Conservation (phyloP, 2,329 filamentous ascomycete species). For the Mycosphaerella sp. region DNA sequence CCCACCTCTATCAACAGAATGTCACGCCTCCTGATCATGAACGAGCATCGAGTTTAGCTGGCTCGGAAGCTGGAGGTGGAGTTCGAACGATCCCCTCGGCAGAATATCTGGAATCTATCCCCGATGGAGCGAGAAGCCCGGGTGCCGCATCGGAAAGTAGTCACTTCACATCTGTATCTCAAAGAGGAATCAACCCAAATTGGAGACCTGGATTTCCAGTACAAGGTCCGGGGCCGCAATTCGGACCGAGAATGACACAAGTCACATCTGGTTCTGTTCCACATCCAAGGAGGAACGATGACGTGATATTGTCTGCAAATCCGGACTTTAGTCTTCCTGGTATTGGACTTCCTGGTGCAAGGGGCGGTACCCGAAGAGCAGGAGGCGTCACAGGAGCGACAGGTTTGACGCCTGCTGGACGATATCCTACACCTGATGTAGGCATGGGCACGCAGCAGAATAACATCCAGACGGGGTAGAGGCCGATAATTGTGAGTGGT, state of each 20-base stretch:
- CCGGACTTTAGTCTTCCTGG: slow-evolving; percentile 75
- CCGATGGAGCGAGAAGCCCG: slow-evolving; percentile 61
- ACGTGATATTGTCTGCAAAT: slow-evolving; percentile 70
- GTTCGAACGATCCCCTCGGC: slow-evolving; percentile 20
- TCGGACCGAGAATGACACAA: slow-evolving; percentile 6
- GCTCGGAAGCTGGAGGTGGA: not conserved
- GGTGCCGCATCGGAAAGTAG: slow-evolving; percentile 60
- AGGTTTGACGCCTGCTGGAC: slow-evolving; percentile 29
- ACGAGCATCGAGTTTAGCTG: slow-evolving; percentile 51
- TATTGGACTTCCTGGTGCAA: slow-evolving; percentile 28
- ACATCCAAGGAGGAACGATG: slow-evolving; percentile 48
- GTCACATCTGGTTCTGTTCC: slow-evolving; percentile 37
- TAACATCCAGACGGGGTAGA: not conserved
- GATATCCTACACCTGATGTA: slow-evolving; percentile 29
- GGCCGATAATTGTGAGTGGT: not conserved
- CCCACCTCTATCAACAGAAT: slow-evolving; percentile 5
- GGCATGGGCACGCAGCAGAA: not conserved
- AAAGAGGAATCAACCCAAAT: slow-evolving; percentile 79
- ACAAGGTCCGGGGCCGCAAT: slow-evolving; percentile 30
- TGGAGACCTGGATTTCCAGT: slow-evolving; percentile 60
- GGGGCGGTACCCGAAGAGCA: slow-evolving; percentile 33
- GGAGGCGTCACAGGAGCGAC: slow-evolving; percentile 18
- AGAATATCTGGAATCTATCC: slow-evolving; percentile 53
- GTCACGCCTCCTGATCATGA: slow-evolving; percentile 41
- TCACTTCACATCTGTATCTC: slow-evolving; percentile 84